Conservation (phyloP, 2,329 filamentous ascomycete genomes). For the Zasmidium angulare region DNA sequence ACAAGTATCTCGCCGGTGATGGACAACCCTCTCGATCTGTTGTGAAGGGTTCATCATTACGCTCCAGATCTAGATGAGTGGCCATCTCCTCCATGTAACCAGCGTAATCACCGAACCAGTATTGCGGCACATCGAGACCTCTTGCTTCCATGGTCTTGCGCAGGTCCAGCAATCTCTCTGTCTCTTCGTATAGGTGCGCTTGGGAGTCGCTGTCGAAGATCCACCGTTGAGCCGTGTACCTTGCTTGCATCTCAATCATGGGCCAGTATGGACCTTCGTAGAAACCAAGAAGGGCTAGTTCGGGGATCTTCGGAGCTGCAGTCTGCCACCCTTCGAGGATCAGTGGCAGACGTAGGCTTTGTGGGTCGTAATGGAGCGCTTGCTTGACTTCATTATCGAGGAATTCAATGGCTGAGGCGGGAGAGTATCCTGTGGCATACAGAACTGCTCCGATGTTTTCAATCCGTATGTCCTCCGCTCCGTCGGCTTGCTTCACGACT, state of each 20-base stretch:
- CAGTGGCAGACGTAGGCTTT: conserved; percentile 59
- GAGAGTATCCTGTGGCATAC: conserved; percentile 73
- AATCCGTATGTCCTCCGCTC: conserved; percentile 33
- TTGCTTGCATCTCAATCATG: conserved; percentile 82
- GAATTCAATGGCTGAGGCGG: conserved; percentile 63
- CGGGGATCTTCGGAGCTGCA: conserved; percentile 54
- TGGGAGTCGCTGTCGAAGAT: conserved; percentile 35
- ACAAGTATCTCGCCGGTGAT: conserved; percentile 37
- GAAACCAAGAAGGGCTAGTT: conserved; percentile 77
- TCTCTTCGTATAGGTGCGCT: conserved; percentile 35
- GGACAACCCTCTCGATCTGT: conserved; percentile 50
- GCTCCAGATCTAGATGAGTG: conserved; percentile 54
- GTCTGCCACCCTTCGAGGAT: conserved; percentile 58
- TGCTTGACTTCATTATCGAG: conserved; percentile 55
- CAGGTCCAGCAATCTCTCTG: conserved; percentile 51
- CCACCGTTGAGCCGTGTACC: conserved; percentile 66
- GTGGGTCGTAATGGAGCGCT: conserved; percentile 58
- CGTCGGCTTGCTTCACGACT: conserved; percentile 5
- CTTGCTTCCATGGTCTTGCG: conserved; percentile 44
- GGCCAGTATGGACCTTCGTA: conserved; percentile 85
- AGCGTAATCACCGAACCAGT: conserved; percentile 80
- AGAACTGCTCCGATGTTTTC: conserved; percentile 65
- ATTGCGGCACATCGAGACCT: conserved; percentile 61
- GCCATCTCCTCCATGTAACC: conserved; percentile 73
- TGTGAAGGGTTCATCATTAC: conserved; percentile 39